These are phyloP conservation scores for Prosopis cineraria DNA, from an alignment of 306 rosid species.

Conservation along the genomic window DNA sequence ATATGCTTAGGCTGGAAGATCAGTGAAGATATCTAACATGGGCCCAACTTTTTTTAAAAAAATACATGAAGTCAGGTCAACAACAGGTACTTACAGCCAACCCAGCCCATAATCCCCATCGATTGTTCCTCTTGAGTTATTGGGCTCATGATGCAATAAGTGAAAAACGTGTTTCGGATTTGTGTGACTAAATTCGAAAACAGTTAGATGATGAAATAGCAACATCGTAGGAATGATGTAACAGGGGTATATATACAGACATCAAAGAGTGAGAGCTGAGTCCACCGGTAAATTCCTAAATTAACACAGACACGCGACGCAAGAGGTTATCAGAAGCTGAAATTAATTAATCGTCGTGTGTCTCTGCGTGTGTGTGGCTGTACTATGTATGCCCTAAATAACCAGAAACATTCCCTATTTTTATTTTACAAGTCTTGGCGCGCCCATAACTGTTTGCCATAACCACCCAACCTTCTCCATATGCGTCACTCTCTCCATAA, in stretches of 20 bases:
- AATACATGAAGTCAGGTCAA: not conserved
- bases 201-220: not conserved
- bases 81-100: not conserved
- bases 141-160: not conserved
- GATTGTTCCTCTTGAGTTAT: not conserved
- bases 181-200: not conserved
- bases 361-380: not conserved
- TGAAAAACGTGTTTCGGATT: not conserved
- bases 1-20: not conserved
- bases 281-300: conserved; percentile 6
- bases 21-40: not conserved
- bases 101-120: not conserved
- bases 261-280: conserved; percentile 14
- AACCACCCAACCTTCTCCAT: not conserved
- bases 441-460: not conserved
- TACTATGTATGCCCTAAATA: not conserved
- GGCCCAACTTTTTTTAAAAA: not conserved
- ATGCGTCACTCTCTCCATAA: conserved; percentile 6
- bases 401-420: not conserved
- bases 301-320: not conserved
- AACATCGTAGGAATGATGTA: conserved; percentile 5
- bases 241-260: not conserved
- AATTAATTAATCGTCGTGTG: not conserved
- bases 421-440: not conserved
- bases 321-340: conserved; percentile 5